These are phyloP conservation scores for Aspergillus sp. DNA, from an alignment of 2,329 filamentous ascomycete species.

Conservation along the genomic window DNA sequence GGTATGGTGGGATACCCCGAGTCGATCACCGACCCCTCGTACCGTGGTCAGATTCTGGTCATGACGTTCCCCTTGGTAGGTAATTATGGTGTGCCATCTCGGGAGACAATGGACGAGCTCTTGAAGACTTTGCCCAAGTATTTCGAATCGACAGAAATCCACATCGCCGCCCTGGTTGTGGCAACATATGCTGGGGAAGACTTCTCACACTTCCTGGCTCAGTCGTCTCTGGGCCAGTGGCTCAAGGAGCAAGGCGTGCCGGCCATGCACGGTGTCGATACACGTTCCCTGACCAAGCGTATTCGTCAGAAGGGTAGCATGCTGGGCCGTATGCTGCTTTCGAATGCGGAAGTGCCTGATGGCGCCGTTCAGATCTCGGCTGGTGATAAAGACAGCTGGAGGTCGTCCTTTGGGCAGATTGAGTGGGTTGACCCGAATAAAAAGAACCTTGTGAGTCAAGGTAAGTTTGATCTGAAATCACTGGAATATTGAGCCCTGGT, in stretches of 20 bases:
- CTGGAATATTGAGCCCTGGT: slow-evolving; percentile 11
- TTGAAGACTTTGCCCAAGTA: slow-evolving; percentile 79
- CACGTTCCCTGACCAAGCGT: slow-evolving; percentile 83
- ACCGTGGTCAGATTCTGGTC: slow-evolving; percentile 90
- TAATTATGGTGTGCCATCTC: slow-evolving; percentile 93
- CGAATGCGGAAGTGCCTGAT: slow-evolving; percentile 46
- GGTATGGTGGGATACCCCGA: slow-evolving; percentile 99
- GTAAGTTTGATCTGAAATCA: slow-evolving; percentile 47
- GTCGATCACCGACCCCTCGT: slow-evolving; percentile 80
- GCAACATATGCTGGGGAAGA: slow-evolving; percentile 91
- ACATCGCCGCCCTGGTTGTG: slow-evolving; percentile 84
- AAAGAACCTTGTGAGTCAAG: slow-evolving; percentile 87
- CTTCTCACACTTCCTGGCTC: slow-evolving; percentile 87
- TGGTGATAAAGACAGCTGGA: slow-evolving; percentile 42
- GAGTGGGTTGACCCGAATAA: slow-evolving; percentile 90
- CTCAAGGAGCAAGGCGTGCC: slow-evolving; percentile 92
- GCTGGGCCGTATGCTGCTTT: slow-evolving; percentile 79
- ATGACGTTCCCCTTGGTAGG: slow-evolving; percentile 92
- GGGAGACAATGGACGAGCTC: slow-evolving; percentile 75
- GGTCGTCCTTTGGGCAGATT: slow-evolving; percentile 61
- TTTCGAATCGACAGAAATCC: slow-evolving; percentile 88
- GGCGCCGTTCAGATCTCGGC: slow-evolving; percentile 26
- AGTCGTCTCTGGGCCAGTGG: slow-evolving; percentile 86
- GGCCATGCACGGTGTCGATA: slow-evolving; percentile 92
- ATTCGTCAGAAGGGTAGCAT: slow-evolving; percentile 93